Evolutionary conservation across 2,329 filamentous ascomycete species (phyloP).

Genomic region (Fusarium sp.): DNA sequence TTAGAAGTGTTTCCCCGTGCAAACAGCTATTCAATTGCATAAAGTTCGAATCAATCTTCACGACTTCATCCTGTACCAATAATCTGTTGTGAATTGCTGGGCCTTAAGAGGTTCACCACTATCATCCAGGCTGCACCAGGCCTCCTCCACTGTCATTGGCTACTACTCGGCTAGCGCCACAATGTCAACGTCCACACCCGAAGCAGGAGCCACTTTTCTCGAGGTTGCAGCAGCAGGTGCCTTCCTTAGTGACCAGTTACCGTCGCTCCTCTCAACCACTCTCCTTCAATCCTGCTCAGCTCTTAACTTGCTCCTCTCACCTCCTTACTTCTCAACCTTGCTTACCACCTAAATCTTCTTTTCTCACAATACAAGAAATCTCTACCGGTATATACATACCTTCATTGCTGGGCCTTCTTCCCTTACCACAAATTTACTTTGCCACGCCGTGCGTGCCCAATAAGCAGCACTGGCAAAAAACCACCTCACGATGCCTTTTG

Average conservation of each 20-base stretch:
- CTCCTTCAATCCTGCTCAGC: conserved; percentile 8
- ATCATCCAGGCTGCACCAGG: background rate
- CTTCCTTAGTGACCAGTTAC: conserved; percentile 28
- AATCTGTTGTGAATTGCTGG: background rate
- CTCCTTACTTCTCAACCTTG: conserved; percentile 5
- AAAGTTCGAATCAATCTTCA: background rate
- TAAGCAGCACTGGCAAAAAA: conserved; percentile 31
- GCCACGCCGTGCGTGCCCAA: conserved; percentile 21
- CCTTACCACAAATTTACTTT: background rate
- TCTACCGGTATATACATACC: background rate
- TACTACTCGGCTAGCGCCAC: conserved; percentile 12
- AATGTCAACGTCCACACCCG: conserved; percentile 16
- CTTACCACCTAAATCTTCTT: background rate
- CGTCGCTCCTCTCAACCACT: conserved; percentile 22
- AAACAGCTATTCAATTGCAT: background rate
- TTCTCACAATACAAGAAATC: background rate
- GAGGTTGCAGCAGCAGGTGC: conserved; percentile 26
- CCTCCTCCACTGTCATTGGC: conserved; percentile 9
- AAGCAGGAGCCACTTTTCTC: conserved; percentile 26
- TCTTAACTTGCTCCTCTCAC: conserved; percentile 20
- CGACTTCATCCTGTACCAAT: background rate
- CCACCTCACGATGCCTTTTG: conserved; percentile 50
- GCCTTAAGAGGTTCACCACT: background rate
- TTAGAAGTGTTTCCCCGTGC: background rate
- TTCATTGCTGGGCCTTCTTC: background rate